phyloP scores from a whole-genome alignment of 441 rosid genomes.

The Pelargonium citronellum region DNA sequence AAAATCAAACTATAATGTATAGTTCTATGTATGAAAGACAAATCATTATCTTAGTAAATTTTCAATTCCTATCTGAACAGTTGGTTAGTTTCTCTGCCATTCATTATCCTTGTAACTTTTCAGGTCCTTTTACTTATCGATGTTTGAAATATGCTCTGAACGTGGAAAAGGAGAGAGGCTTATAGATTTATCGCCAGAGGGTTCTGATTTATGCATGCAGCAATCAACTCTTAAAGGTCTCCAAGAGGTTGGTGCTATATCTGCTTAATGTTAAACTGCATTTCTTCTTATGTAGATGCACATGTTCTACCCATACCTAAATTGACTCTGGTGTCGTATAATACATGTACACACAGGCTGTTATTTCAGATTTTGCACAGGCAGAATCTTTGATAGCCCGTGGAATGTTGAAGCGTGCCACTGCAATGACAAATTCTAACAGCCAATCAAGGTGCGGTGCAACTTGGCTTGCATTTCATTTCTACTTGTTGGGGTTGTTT shows the following conservation, averaged over 20 bases:
- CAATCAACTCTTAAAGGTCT: slow-evolving; percentile 68
- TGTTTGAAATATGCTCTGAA: slow-evolving; percentile 81
- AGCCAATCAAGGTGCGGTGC: slow-evolving; percentile 68
- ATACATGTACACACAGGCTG: slow-evolving; percentile 38
- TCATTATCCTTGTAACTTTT: slow-evolving; percentile 6
- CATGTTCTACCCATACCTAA: slow-evolving; percentile 17
- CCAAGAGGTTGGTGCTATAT: slow-evolving; percentile 44
- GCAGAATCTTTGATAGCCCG: slow-evolving; percentile 63
- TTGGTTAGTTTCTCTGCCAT: slow-evolving; percentile 1
- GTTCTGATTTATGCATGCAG: slow-evolving; percentile 55
- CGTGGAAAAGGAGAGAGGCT: slow-evolving; percentile 70
- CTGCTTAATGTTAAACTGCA: not conserved
- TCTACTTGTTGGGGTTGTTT: not conserved
- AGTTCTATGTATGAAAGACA: too few relatives aligned
- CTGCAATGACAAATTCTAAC: slow-evolving; percentile 73
- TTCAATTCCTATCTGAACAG: not conserved
- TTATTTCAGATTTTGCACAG: slow-evolving; percentile 43
- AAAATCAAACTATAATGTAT: too few relatives aligned
- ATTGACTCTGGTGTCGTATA: slow-evolving; percentile 14
- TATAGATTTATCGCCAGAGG: slow-evolving; percentile 58
- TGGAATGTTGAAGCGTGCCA: slow-evolving; percentile 78
- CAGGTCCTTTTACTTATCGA: slow-evolving; percentile 61
- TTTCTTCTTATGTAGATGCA: not conserved
- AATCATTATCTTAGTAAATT: too few relatives aligned
- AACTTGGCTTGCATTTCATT: not conserved